Conservation (phyloP, 148 eudicot species). For the Persicaria maculosa region DNA sequence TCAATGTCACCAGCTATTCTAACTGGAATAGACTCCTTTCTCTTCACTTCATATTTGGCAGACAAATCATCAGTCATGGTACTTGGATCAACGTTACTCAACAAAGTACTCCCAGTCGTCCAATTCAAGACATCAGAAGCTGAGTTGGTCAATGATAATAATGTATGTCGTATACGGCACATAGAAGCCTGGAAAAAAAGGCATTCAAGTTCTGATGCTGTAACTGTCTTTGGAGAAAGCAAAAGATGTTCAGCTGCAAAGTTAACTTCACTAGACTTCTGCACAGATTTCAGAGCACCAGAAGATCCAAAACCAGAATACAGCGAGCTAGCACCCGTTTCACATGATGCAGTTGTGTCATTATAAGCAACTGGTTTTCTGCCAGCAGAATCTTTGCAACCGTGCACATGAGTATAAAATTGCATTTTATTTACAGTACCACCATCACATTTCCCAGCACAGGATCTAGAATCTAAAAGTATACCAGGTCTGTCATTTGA, state of each 20-base stretch:
- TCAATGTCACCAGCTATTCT: conserved; percentile 92
- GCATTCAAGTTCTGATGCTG: conserved; percentile 87
- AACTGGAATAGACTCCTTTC: conserved; percentile 77
- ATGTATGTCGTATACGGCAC: conserved; percentile 78
- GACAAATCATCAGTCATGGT: conserved; percentile 37
- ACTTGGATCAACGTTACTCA: conserved; percentile 55
- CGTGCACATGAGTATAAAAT: conserved; percentile 55
- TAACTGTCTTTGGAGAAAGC: conserved; percentile 49
- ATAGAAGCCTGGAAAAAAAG: conserved; percentile 76
- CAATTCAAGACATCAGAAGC: conserved; percentile 35
- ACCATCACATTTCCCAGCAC: conserved; percentile 38
- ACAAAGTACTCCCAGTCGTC: conserved; percentile 32
- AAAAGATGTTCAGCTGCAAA: conserved; percentile 33
- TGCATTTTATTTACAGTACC: conserved; percentile 35
- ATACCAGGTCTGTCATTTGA: conserved; percentile 42
- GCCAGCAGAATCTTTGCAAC: conserved; percentile 33
- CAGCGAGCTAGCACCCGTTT: conserved; percentile 29
- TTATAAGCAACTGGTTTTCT: conserved; percentile 26
- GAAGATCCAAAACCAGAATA: conserved; percentile 41
- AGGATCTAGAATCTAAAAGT: conserved; percentile 36
- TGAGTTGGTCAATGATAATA: conserved; percentile 42
- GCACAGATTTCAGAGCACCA: conserved; percentile 26
- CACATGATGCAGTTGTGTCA: conserved; percentile 29
- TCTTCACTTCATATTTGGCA: conserved; percentile 60
- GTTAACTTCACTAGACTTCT: conserved; percentile 32